Percentiles rank a stretch among this genome's conserved stretches.
phyloP scores from a whole-genome alignment of 2,329 filamentous ascomycete genomes.

The Lachnellula cervina region DNA sequence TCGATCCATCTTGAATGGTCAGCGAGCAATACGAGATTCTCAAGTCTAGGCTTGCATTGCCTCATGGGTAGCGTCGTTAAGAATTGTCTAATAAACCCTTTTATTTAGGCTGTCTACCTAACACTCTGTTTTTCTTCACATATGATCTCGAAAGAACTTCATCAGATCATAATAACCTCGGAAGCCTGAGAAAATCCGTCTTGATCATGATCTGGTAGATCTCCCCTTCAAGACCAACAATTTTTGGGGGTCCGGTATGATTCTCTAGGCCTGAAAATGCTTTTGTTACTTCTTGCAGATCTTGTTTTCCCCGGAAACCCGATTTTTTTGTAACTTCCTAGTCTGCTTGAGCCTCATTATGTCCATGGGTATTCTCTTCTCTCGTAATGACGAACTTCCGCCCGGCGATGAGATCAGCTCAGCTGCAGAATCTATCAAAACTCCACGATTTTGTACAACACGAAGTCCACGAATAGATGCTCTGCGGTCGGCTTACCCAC shows the following conservation, averaged over 20 bases:
- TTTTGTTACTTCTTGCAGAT: neutral
- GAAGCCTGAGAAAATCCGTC: neutral
- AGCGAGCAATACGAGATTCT: constrained; percentile 12
- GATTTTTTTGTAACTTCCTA: neutral
- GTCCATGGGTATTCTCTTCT: neutral
- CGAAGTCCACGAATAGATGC: neutral
- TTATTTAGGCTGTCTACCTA: neutral
- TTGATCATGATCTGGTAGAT: neutral
- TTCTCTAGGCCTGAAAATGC: neutral
- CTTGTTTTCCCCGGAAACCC: neutral
- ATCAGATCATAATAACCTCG: neutral
- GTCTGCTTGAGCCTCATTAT: neutral
- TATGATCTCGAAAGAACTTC: neutral
- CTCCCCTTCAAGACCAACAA: neutral
- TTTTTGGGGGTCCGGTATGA: neutral
- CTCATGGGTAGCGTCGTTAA: constrained; percentile 13
- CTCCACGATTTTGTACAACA: neutral
- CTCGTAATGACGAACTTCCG: neutral
- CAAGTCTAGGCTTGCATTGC: constrained; percentile 11
- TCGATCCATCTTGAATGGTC: neutral
- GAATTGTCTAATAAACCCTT: neutral
- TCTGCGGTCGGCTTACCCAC: neutral
- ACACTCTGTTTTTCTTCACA: neutral
- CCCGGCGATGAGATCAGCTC: neutral
- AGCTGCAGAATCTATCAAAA: neutral